Percentiles rank a stretch among this genome's conserved stretches.
These are phyloP conservation scores for Meredithiella fracta DNA, from an alignment of 2,329 filamentous ascomycete genomes.

Conservation along the genomic window DNA sequence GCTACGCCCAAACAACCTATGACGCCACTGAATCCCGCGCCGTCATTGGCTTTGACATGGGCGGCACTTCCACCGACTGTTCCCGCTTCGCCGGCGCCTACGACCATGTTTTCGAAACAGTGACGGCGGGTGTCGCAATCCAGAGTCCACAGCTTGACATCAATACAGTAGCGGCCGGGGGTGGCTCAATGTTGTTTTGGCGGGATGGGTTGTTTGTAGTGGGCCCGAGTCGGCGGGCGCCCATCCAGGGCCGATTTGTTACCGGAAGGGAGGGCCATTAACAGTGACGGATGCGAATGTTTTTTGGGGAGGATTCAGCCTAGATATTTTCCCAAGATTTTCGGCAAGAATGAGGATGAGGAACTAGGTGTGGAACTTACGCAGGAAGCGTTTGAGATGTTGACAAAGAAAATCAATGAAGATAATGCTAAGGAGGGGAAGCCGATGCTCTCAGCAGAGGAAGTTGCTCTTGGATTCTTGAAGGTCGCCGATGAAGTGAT, in stretches of 20 bases:
- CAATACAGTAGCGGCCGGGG: constrained; percentile 85
- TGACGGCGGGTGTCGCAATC: constrained; percentile 83
- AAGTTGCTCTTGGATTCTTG: constrained; percentile 78
- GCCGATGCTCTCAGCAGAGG: constrained; percentile 57
- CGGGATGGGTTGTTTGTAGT: constrained; percentile 80
- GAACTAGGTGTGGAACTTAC: constrained; percentile 63
- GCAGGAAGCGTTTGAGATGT: constrained; percentile 54
- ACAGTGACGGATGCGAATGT: constrained; percentile 92
- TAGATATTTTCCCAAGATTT: constrained; percentile 90
- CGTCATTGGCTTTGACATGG: constrained; percentile 91
- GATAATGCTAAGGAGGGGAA: constrained; percentile 37
- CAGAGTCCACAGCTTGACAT: constrained; percentile 87
- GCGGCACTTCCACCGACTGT: constrained; percentile 66
- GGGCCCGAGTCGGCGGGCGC: constrained; percentile 74
- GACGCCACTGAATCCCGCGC: constrained; percentile 67
- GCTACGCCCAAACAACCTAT: constrained; percentile 82
- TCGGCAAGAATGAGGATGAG: constrained; percentile 75
- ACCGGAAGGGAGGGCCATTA: constrained; percentile 72
- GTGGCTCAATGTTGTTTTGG: constrained; percentile 73
- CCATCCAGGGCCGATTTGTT: constrained; percentile 80
- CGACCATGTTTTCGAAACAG: constrained; percentile 89
- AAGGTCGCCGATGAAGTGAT: constrained; percentile 84
- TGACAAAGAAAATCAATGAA: constrained; percentile 61
- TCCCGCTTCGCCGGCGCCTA: constrained; percentile 76
- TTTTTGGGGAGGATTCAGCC: constrained; percentile 71